These are phyloP conservation scores for Penstemon newberryi DNA, from an alignment of 257 asterid species.

Conservation along the genomic window DNA sequence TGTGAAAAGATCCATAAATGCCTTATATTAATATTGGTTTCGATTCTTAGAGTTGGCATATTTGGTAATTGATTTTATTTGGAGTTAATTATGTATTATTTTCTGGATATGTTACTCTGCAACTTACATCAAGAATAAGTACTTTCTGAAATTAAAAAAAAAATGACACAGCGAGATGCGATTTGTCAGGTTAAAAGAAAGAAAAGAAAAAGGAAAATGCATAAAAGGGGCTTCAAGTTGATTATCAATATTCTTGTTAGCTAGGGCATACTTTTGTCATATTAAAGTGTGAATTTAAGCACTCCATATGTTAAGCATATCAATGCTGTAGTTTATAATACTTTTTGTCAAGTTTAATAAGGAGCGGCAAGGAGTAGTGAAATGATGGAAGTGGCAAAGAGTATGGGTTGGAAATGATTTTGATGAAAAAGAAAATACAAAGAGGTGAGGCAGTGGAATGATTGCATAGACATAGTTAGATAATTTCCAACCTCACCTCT, in stretches of 20 bases:
- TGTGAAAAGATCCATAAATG: not conserved
- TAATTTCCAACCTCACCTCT: too few relatives aligned
- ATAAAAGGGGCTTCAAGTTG: too few relatives aligned
- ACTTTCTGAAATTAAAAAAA: not conserved
- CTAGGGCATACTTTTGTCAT: not conserved
- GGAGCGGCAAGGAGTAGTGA: not conserved
- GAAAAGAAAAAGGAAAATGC: too few relatives aligned
- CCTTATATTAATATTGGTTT: too few relatives aligned
- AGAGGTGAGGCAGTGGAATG: not conserved
- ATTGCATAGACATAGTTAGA: too few relatives aligned
- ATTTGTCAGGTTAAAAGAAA: not conserved
- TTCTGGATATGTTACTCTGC: not conserved
- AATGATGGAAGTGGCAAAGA: not conserved
- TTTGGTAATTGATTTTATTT: too few relatives aligned
- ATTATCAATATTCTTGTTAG: not conserved
- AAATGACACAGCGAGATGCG: not conserved
- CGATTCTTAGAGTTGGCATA: not conserved
- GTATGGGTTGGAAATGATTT: not conserved
- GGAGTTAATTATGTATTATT: too few relatives aligned
- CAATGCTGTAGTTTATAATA: not conserved
- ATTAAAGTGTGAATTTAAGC: not conserved
- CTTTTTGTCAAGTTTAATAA: not conserved
- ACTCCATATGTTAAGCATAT: not conserved
- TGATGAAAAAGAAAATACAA: not conserved
- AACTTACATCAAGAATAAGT: not conserved